A percentile compares a stretch with the other conserved stretches of the same genome.
These are phyloP conservation scores for Eucalyptus erythrocorys DNA, from an alignment of 345 rosid genomes.

Conservation along the genomic window DNA sequence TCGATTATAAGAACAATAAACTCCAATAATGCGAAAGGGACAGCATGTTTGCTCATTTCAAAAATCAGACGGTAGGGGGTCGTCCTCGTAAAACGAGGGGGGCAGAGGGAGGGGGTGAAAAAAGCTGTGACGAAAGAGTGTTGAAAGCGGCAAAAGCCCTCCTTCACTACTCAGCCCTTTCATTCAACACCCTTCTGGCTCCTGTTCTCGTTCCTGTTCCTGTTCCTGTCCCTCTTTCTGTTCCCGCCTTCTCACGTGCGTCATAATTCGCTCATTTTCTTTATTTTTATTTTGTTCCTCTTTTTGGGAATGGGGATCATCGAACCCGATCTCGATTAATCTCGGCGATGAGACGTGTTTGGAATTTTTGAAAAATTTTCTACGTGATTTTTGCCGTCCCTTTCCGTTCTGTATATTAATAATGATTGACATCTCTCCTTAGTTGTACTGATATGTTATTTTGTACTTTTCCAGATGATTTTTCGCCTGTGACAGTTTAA, in stretches of 20 bases:
- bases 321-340: neutral
- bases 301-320: neutral
- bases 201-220: neutral
- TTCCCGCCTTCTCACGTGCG: constrained; percentile 25
- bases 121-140: constrained; percentile 17
- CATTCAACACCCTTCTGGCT: constrained; percentile 5
- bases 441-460: neutral
- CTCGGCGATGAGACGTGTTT: neutral
- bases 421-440: neutral
- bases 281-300: neutral
- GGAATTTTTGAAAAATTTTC: neutral
- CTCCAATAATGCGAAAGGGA: neutral
- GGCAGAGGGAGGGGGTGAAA: neutral
- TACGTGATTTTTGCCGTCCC: neutral
- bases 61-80: neutral
- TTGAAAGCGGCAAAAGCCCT: constrained; percentile 2
- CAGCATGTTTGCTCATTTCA: neutral
- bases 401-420: neutral
- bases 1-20: neutral
- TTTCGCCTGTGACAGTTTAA: neutral
- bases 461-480: neutral
- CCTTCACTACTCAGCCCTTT: neutral
- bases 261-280: constrained; percentile 5
- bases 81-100: constrained; percentile 1
- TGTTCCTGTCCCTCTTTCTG: neutral